These are phyloP conservation scores for Larix kaempferi DNA, from an alignment of 75 land plant species.

Conservation along the genomic window DNA sequence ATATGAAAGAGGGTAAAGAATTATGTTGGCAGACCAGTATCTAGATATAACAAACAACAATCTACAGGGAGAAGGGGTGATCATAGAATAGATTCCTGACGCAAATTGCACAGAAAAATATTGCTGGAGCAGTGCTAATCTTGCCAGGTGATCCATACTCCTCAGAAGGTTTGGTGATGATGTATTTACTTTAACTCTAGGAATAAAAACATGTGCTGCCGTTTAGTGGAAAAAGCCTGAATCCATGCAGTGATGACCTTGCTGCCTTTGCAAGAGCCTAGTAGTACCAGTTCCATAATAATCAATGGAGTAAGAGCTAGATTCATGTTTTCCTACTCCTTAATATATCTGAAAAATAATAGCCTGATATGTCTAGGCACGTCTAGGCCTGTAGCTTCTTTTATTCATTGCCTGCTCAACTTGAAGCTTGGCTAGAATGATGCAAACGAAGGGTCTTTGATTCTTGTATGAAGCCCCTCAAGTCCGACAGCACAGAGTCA, in stretches of 20 bases:
- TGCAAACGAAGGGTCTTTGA: neutral
- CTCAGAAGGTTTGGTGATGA: neutral
- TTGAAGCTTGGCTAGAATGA: neutral
- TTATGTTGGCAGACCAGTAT: neutral
- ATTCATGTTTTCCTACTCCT: neutral
- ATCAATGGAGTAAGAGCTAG: neutral
- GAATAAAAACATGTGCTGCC: neutral
- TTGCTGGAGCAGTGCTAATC: neutral
- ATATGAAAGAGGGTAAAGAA: neutral
- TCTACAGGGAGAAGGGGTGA: neutral
- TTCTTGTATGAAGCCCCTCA: neutral
- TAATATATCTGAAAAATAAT: neutral
- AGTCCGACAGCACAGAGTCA: conserved; percentile 5
- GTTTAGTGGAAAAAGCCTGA: neutral
- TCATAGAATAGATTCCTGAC: neutral
- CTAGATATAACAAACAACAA: neutral
- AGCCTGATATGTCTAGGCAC: neutral
- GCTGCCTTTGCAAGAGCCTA: neutral
- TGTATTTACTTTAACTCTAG: neutral
- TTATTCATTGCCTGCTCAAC: neutral
- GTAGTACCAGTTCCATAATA: neutral
- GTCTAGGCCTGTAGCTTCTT: conserved; percentile 1
- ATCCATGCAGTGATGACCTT: neutral
- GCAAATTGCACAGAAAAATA: neutral
- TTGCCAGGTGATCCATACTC: neutral